Conservation (phyloP, 2,329 filamentous ascomycete genomes). For the Pyricularia sp. region DNA sequence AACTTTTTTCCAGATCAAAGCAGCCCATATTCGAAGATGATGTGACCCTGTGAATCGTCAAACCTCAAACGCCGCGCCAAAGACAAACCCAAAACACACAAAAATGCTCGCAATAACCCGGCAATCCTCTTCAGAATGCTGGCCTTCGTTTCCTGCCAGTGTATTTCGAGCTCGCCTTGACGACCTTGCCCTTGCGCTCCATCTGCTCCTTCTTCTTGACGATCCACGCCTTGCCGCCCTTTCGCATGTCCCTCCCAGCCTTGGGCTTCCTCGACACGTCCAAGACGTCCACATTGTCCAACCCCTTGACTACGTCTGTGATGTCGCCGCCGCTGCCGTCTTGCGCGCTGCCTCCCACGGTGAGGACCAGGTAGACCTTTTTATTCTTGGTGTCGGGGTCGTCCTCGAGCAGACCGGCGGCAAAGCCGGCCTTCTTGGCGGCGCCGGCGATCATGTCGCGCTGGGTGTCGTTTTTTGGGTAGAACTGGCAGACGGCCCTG, state of each 20-base stretch:
- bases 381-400: constrained; percentile 93
- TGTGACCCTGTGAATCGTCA: background rate
- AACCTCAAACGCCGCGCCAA: background rate
- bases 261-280: constrained; percentile 52
- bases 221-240: constrained; percentile 81
- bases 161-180: constrained; percentile 87
- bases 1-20: background rate
- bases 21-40: background rate
- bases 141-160: constrained; percentile 80
- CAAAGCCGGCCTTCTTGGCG: constrained; percentile 89
- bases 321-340: constrained; percentile 63
- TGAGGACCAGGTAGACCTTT: constrained; percentile 93
- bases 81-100: background rate
- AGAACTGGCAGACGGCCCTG: constrained; percentile 92
- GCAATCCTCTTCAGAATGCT: constrained; percentile 48
- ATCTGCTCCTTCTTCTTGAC: constrained; percentile 85
- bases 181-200: constrained; percentile 88
- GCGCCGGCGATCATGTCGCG: constrained; percentile 85
- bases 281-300: constrained; percentile 79
- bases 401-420: constrained; percentile 89
- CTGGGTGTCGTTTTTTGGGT: constrained; percentile 91
- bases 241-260: constrained; percentile 50
- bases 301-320: constrained; percentile 77
- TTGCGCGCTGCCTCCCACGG: constrained; percentile 58
- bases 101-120: background rate